Evolutionary conservation across 1,284 basidiomycete species (phyloP).

Genomic region (Xerocomus amazonicus): DNA sequence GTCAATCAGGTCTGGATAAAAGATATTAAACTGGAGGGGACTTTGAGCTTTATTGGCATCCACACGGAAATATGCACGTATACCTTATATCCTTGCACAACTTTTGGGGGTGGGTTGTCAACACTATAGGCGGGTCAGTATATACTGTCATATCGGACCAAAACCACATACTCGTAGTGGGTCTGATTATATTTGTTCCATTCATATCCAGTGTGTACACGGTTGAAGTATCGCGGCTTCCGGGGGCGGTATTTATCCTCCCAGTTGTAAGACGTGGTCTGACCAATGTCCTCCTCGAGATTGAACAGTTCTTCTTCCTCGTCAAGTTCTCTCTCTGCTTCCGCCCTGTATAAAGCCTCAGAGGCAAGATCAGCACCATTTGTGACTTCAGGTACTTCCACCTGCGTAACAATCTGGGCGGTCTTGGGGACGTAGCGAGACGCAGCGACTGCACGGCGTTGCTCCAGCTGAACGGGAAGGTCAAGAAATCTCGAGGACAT

Average conservation of each 20-base stretch:
- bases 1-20: slow-evolving; percentile 96
- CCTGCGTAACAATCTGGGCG: slow-evolving; percentile 47
- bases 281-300: slow-evolving; percentile 80
- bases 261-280: slow-evolving; percentile 90
- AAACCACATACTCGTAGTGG: slow-evolving; percentile 84
- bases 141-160: not conserved
- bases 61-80: slow-evolving; percentile 15
- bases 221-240: slow-evolving; percentile 98
- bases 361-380: slow-evolving; percentile 76
- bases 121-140: slow-evolving; percentile 48
- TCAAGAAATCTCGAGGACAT: slow-evolving; percentile 4
- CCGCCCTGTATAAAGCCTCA: slow-evolving; percentile 81
- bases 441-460: slow-evolving; percentile 73
- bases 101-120: slow-evolving; percentile 96
- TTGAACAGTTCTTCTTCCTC: slow-evolving; percentile 95
- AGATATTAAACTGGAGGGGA: slow-evolving; percentile 80
- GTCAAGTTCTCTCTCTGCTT: slow-evolving; percentile 89
- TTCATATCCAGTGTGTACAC: slow-evolving; percentile 99
- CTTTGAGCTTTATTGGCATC: slow-evolving; percentile 17
- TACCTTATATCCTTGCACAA: slow-evolving; percentile 97
- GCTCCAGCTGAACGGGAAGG: slow-evolving; percentile 54
- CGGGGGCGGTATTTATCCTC: slow-evolving; percentile 98
- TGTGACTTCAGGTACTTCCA: slow-evolving; percentile 46
- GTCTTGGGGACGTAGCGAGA: slow-evolving; percentile 84
- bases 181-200: slow-evolving; percentile 99